Evolutionary conservation across 345 rosid species (phyloP), one percentile per base, ranked within the genome.

Genomic region (Litchi chinensis): DNA sequence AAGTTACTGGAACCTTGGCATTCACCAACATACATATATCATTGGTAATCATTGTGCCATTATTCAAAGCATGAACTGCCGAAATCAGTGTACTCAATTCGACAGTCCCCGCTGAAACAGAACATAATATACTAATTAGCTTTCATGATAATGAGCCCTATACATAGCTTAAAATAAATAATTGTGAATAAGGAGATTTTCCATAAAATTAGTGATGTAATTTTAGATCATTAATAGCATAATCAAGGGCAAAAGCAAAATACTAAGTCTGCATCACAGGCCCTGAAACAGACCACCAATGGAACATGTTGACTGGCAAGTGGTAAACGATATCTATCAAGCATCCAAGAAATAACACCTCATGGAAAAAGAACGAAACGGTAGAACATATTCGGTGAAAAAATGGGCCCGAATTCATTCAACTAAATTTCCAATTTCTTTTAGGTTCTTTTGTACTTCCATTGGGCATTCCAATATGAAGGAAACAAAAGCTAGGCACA

Each of bases 1-100:
- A n/a, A n/a, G n/a, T n/a, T n/a, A n/a, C n/a, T n/a, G n/a, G n/a
- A n/a, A n/a, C n/a, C n/a, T n/a, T n/a, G n/a, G 85, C 99, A 95
- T 89, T 93, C 99, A 44, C 95, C 87, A 80, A 86, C 91, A 81
- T 93, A 93, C 95, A 92, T 90, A 86, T 95, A 97, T n/a, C n/a
- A 72, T 82, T 67, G 67, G 93, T 81, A 78, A 62, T 79, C 40
- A 90, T 80, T 22, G 92, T 88, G 70, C 74, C 88, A 80, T 91
- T 92, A 83, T 84, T 88, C 86, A 93, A 74, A 68, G 92, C 98
- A 84, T 95, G 92, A 65, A 89, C 60, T 72, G 98, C 96, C 76
- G 91, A 92, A 70, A 95, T 81, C 81, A 93, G 76, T 8, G 68
- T 89, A 82, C 86, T 91, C 90, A 81, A 80, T 12, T 67, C 21